Base-by-base conservation (phyloP, 495 filamentous ascomycete species). In the Hyaloscypha hepaticicola region DNA sequence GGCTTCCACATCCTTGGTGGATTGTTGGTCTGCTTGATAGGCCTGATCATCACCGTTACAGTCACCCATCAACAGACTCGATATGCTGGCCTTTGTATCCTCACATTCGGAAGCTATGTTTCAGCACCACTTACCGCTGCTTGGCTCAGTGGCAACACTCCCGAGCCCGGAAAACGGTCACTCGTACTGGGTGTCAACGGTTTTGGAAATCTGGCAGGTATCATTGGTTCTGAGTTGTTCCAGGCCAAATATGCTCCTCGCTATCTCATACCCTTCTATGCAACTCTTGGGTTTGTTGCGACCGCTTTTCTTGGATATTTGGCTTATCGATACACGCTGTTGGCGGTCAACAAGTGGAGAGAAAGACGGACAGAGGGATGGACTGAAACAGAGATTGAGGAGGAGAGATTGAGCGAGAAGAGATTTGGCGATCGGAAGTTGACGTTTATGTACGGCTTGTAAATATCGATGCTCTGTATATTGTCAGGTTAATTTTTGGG, bases 101-200 rank as follows among this genome's bases (percentile, higher is more conserved):
- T 87, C 1, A 79, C 86, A 0, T 71, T 75, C 4, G 85, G 85
- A 4, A 80, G 76, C 58, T 87, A 79, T 68, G 77, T 85, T 52
- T 76, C 84, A 1, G 76, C 78, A 14, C 84, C 83, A 9, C 73
- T 87, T 5, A 81, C 81, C 1, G 82, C 84, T 2, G 83, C 84
- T 3, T 87, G 84, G 85, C 68, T 88, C 3, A 73, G 75, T 28
- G 78, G 77, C 25, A 87, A 87, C 66, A 87, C 72, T 29, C 73
- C 72, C 52, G 51, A 55, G 45, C 79, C 79, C 16, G 82, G 83
- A 8, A 85, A 85, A 67, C 75, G 84, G 0, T 74, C 81, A 1
- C 69, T 86, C 3, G 71, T 85, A 26, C 75, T 87, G 26, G 84
- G 84, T 1, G 79, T 87, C 62, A 87, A 86, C 62, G 85, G 85